Percentiles rank a stretch among this genome's conserved stretches.
Evolutionary conservation across 2,329 filamentous ascomycete species (phyloP).

Genomic region (Botrytis tulipae): DNA sequence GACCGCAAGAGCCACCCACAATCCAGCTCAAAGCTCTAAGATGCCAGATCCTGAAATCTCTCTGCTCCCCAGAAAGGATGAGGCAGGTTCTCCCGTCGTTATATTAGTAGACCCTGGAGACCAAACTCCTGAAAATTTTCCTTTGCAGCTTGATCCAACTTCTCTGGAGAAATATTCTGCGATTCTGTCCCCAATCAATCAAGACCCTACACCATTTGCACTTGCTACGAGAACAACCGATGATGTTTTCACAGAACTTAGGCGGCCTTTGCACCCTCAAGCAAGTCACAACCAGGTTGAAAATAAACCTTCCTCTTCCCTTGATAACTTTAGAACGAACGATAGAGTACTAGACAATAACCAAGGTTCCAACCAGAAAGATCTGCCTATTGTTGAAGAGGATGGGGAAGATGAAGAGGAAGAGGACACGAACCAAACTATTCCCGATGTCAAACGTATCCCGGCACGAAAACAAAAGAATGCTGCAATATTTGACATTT

Average conservation of each 20-base stretch:
- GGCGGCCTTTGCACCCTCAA: conserved; percentile 8
- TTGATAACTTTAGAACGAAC: not conserved
- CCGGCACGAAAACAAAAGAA: conserved; percentile 51
- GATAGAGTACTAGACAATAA: not conserved
- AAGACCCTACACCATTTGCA: conserved; percentile 18
- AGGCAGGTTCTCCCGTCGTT: not conserved
- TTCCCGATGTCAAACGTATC: conserved; percentile 41
- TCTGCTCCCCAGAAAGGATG: not conserved
- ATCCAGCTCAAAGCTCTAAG: too few relatives aligned
- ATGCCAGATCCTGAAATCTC: not conserved
- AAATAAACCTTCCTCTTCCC: not conserved
- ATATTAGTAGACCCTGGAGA: not conserved
- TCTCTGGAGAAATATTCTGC: conserved; percentile 25
- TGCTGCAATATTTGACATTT: conserved; percentile 48
- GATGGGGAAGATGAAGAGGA: conserved; percentile 27
- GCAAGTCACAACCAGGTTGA: not conserved
- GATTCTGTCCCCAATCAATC: conserved; percentile 19
- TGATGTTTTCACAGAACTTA: conserved; percentile 37
- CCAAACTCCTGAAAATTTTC: not conserved
- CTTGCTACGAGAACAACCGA: conserved; percentile 32
- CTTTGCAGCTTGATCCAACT: conserved; percentile 12
- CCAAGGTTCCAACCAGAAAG: conserved; percentile 5
- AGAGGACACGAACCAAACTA: conserved; percentile 32
- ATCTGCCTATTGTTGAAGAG: conserved; percentile 8
- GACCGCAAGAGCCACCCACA: not conserved